Evolutionary conservation across 805 yeast genomes (phyloP), one percentile per base, ranked within the genome.

Genomic region (Hemisphaericaspora nanyangensis): DNA sequence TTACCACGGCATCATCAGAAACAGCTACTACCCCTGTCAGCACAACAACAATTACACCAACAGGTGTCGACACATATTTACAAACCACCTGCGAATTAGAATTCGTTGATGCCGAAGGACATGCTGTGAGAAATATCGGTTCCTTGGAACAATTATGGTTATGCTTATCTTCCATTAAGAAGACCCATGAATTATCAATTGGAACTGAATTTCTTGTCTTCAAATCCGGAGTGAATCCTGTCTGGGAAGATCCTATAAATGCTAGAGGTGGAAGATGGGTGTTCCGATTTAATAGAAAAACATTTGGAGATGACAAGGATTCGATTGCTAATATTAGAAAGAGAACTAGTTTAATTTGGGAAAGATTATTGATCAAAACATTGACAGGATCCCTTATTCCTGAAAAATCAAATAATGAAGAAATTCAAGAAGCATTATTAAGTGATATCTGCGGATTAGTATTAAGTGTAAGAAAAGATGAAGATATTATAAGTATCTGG

Each of bases 211-310:
- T 74, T 39, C 74, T 77, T 43, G 56, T 80, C 7, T 80, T 80
- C 60, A 77, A 78, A 47, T 61, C 70, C 24, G 82, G 82, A 2
- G 68, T 79, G 27, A 73, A 74, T 46, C 86, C 86, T 8, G 74
- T 77, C 35, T 80, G 86, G 85, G 85, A 80, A 52, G 85, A 80
- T 51, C 80, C 81, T 7, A 62, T 69, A 35, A 80, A 80, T 52
- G 58, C 71, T 43, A 62, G 66, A 37, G 85, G 85, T 27, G 85
- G 86, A 2, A 62, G 83, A 48, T 79, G 83, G 83, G 69, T 75
- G 15, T 72, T 78, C 47, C 63, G 79, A 45, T 70, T 77, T 48
- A 56, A 61, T 49, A 32, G 42, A 34, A 37, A 38, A 19, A 20
- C 18, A 13, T 20, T 24, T 20, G 40, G 30, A 10, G 40, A 27